Evolutionary conservation across 352 stramenopile genomes (phyloP).

Genomic region (Pythium guiyangense): DNA sequence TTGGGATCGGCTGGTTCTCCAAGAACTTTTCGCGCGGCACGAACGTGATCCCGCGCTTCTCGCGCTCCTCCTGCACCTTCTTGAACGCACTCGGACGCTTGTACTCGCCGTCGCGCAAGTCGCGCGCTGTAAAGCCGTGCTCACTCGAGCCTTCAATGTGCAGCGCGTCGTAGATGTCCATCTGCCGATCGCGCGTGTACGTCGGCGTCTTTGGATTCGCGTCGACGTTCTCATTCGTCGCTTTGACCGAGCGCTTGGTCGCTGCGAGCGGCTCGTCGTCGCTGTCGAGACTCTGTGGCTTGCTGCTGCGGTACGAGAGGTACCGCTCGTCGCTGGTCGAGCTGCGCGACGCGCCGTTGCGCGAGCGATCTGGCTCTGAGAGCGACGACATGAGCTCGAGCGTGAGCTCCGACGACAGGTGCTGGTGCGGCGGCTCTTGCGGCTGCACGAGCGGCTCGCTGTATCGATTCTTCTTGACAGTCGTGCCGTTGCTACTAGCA

Average conservation of each 20-base stretch:
- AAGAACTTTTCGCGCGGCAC: slow-evolving; percentile 36
- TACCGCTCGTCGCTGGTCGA: slow-evolving; percentile 15
- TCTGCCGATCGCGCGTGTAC: slow-evolving; percentile 39
- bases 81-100: slow-evolving; percentile 57
- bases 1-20: slow-evolving; percentile 51
- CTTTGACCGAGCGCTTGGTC: background rate
- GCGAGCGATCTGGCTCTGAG: background rate
- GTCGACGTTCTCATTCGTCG: slow-evolving; percentile 6
- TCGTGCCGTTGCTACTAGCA: background rate
- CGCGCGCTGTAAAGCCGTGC: slow-evolving; percentile 21
- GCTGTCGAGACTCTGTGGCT: slow-evolving; percentile 7
- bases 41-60: slow-evolving; percentile 30
- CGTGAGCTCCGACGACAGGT: background rate
- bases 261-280: slow-evolving; percentile 4
- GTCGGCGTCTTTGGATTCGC: slow-evolving; percentile 8
- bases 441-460: slow-evolving; percentile 14
- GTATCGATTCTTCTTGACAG: slow-evolving; percentile 13
- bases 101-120: slow-evolving; percentile 25
- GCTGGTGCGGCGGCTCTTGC: background rate
- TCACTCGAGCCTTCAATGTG: slow-evolving; percentile 34
- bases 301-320: slow-evolving; percentile 40
- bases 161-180: slow-evolving; percentile 58
- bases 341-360: too few relatives aligned
- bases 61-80: slow-evolving; percentile 42
- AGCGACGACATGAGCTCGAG: slow-evolving; percentile 9